phyloP scores from a whole-genome alignment of 2,329 filamentous ascomycete genomes.

The Neonectria magnoliae region DNA sequence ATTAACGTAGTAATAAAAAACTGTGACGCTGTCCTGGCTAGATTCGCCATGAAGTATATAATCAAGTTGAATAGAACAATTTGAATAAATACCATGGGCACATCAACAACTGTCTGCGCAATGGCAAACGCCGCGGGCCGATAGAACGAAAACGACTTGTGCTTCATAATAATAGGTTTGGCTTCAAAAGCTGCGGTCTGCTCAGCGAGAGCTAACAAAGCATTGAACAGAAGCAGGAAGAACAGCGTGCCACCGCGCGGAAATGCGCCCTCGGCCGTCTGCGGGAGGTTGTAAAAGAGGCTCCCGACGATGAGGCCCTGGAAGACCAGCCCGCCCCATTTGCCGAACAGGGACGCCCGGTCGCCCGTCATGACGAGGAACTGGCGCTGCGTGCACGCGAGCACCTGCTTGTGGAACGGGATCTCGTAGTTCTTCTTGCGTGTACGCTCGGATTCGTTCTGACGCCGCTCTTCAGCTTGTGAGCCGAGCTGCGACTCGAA shows the following conservation, averaged over 20 bases:
- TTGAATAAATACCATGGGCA: conserved; percentile 70
- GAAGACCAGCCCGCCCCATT: conserved; percentile 80
- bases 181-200: conserved; percentile 71
- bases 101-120: conserved; percentile 67
- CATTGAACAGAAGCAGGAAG: conserved; percentile 64
- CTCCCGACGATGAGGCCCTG: conserved; percentile 81
- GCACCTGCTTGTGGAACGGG: conserved; percentile 77
- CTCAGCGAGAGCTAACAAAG: conserved; percentile 78
- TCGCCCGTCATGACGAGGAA: conserved; percentile 84
- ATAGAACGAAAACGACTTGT: conserved; percentile 77
- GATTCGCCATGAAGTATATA: conserved; percentile 81
- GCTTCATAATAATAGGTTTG: conserved; percentile 74
- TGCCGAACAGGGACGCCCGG: conserved; percentile 78
- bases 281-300: conserved; percentile 76
- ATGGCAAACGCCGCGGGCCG: conserved; percentile 66
- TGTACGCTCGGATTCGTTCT: conserved; percentile 74
- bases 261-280: conserved; percentile 72
- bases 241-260: conserved; percentile 59
- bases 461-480: conserved; percentile 52
- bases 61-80: conserved; percentile 75
- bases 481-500: conserved; percentile 71
- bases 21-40: conserved; percentile 71
- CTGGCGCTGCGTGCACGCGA: conserved; percentile 76
- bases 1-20: conserved; percentile 75
- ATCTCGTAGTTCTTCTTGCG: conserved; percentile 79